These are phyloP conservation scores for Kentomonas sorsogonicus DNA, from an alignment of 208 protist genomes.

Conservation along the genomic window DNA sequence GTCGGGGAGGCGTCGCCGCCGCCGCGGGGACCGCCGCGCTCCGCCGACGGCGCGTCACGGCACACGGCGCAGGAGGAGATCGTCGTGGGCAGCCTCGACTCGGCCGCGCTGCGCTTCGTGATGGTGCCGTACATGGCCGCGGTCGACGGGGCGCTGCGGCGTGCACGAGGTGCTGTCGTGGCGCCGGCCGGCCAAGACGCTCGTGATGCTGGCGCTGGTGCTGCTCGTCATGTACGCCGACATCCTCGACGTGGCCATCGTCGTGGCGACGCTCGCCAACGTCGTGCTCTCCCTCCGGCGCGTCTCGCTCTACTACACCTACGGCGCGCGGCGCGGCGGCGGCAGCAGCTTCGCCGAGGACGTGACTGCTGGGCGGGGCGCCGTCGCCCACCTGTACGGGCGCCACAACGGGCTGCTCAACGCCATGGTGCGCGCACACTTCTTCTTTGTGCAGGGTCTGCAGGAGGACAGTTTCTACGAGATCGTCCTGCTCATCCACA, in stretches of 20 bases:
- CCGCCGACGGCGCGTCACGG: no score
- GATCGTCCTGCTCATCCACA: constrained; percentile 52
- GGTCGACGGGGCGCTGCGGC: constrained; percentile 47
- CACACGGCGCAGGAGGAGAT: no score
- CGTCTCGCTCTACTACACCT: constrained; percentile 46
- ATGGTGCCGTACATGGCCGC: constrained; percentile 73
- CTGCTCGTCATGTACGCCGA: constrained; percentile 38
- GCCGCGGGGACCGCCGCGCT: no score
- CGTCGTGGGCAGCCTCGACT: no score
- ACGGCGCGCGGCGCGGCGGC: constrained; percentile 14
- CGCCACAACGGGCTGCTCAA: constrained; percentile 63
- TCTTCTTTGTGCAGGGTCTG: constrained; percentile 77
- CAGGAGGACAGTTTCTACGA: constrained; percentile 80
- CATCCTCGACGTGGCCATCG: constrained; percentile 40
- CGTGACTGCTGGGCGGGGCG: constrained; percentile 10
- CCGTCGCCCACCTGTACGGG: constrained; percentile 63
- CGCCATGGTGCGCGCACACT: constrained; percentile 53
- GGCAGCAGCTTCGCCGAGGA: constrained; percentile 20
- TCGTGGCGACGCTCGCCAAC: constrained; percentile 34
- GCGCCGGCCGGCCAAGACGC: constrained; percentile 49
- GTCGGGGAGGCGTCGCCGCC: no score
- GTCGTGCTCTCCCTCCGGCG: constrained; percentile 35
- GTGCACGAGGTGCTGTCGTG: constrained; percentile 57
- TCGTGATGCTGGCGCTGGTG: constrained; percentile 47
- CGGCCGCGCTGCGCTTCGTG: constrained; percentile 53